These are phyloP conservation scores for Botrytis fragariae DNA, from an alignment of 2,329 filamentous ascomycete species.

Conservation along the genomic window DNA sequence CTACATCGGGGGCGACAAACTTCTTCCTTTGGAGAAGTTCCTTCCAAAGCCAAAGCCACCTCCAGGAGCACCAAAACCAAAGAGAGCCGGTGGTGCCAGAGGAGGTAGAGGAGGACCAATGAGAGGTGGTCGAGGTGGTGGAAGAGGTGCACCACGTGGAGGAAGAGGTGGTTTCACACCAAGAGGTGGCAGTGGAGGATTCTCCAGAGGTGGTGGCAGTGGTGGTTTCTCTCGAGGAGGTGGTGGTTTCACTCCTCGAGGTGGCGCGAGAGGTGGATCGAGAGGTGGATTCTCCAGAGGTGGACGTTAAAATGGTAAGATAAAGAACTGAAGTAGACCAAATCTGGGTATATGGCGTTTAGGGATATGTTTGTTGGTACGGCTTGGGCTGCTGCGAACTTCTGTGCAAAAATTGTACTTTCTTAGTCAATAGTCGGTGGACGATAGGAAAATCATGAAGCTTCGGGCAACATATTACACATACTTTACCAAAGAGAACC, in stretches of 20 bases:
- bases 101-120: conserved; percentile 46
- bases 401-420: conserved; percentile 21
- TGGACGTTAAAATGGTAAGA: conserved; percentile 15
- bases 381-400: conserved; percentile 19
- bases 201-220: conserved; percentile 38
- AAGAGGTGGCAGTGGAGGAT: conserved; percentile 44
- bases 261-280: conserved; percentile 31
- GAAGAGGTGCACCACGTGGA: conserved; percentile 50
- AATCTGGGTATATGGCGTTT: conserved; percentile 22
- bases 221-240: conserved; percentile 38
- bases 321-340: conserved; percentile 7
- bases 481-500: neutral
- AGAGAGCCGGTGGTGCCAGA: conserved; percentile 63
- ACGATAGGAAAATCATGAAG: conserved; percentile 7
- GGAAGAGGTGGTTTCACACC: conserved; percentile 48
- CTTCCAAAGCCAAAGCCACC: conserved; percentile 84
- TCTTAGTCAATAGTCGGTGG: conserved; percentile 14
- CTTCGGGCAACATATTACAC: conserved; percentile 14
- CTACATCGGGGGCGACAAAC: conserved; percentile 91
- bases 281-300: conserved; percentile 39
- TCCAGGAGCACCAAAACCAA: conserved; percentile 65
- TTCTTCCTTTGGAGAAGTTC: conserved; percentile 93
- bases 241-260: conserved; percentile 37
- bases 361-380: conserved; percentile 18
- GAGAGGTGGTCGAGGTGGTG: conserved; percentile 43